Evolutionary conservation across 2,329 filamentous ascomycete genomes (phyloP).

Genomic region (Chalara sp.): DNA sequence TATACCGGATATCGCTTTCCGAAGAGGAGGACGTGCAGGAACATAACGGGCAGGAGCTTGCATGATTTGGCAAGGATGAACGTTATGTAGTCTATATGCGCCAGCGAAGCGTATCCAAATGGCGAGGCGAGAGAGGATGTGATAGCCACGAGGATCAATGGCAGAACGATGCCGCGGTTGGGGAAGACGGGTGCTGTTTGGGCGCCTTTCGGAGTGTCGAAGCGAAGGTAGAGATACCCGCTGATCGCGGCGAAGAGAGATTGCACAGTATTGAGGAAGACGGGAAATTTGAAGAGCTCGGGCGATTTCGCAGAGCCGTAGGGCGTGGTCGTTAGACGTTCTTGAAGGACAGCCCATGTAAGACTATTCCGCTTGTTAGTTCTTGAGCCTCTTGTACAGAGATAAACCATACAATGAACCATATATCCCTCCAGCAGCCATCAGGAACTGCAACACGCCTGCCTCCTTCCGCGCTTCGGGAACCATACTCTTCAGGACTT

Average conservation of each 20-base stretch:
- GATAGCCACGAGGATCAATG: conserved; percentile 77
- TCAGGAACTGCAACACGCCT: conserved; percentile 67
- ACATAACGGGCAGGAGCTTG: conserved; percentile 98
- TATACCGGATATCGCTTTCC: conserved; percentile 83
- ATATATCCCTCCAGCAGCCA: conserved; percentile 94
- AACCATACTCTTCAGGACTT: conserved; percentile 27
- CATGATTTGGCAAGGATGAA: conserved; percentile 96
- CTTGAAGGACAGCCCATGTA: conserved; percentile 94
- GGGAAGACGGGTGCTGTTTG: conserved; percentile 66
- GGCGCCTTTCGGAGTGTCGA: conserved; percentile 49
- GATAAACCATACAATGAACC: conserved; percentile 70
- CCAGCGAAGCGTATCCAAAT: conserved; percentile 87
- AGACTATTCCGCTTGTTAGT: conserved; percentile 46
- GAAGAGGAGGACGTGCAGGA: conserved; percentile 89
- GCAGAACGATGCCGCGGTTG: conserved; percentile 63
- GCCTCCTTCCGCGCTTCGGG: conserved; percentile 38
- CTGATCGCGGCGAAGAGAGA: conserved; percentile 80
- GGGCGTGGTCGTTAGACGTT: conserved; percentile 89
- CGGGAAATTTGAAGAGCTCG: conserved; percentile 84
- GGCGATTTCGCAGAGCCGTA: conserved; percentile 59
- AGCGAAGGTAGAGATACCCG: conserved; percentile 72
- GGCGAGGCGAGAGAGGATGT: conserved; percentile 88
- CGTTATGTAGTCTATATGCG: conserved; percentile 95
- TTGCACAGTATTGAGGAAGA: conserved; percentile 95
- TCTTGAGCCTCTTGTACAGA: not conserved